Base-by-base conservation (phyloP, 768 basidiomycete genomes). In the Kwoniella sp. region DNA sequence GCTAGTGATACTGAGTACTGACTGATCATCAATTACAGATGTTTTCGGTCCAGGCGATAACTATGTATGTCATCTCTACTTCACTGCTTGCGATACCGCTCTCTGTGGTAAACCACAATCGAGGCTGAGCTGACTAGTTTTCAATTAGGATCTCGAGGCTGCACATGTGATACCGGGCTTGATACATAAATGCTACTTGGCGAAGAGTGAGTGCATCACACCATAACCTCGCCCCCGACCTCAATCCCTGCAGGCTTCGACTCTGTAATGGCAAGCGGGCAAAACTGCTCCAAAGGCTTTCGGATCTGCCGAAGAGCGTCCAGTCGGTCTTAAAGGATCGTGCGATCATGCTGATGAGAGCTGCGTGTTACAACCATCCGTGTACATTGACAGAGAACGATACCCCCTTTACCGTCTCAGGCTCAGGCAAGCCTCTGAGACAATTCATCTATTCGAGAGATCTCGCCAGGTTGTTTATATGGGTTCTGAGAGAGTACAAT, bases 401-500 rank as follows among this genome's bases (percentile, higher is more conserved):
- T 63, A 91, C 90, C 0, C 88, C 90, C 3, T 94, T 97, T 81
- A 83, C 88, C 55, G 90, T 95, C n/a, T 81, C 87, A 54, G 94
- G 94, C 12, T 89, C 91, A 0, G 94, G 94, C 33, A 91, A 89
- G 70, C 94, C 94, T 7, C 85, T 96, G 36, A 86, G 94, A n/a
- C 94, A 97, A 79, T 97, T 97, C 79, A 94, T 96, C 80, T 97
- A 92, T 82, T 96, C 94, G n/a, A 84, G 86, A 53, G 93, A 98
- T 81, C 87, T 97, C 53, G 94, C 93, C 48, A 95, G 91, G 80
- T 83, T 95, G 60, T 95, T 96, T 83, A 89, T 96, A 76, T 79
- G 77, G 75, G 68, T 68, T 6, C 81, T 94, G 68, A 84, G 90
- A 49, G 89, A 95, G 75, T 96, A 98, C 78, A 85, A 93, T 56